Evolutionary conservation across 257 asterid genomes (phyloP), one percentile per base, ranked within the genome.

Genomic region (Nicotiana tomentosiformis): DNA sequence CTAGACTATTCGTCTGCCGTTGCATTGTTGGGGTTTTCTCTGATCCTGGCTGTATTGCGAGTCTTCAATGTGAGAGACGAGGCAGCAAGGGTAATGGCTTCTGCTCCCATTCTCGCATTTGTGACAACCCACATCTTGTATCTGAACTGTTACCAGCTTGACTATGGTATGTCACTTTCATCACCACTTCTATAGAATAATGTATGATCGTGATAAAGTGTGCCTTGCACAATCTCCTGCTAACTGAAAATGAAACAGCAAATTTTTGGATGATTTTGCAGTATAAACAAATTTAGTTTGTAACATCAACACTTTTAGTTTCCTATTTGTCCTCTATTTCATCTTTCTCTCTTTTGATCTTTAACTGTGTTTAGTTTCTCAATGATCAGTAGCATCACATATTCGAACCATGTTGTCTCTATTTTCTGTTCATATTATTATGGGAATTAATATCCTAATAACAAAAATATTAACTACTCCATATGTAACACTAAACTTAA

Each of bases 41-140:
- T 93, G 70, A 85, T 93, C 82, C 85, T 93, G 85, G 93, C 97
- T 39, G 87, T 91, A 81, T 81, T 94, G 65, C 90, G 98, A 82
- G 90, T 87, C 80, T 92, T 92, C 90, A 87, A 29, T 55, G 90
- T 94, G 80, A 89, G 77, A 61, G 84, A 87, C 33, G 98, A 94
- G 87, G 98, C 98, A 81, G 89, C 91, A 37, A 89, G 98, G 91
- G 95, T 94, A 89, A 93, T 94, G 97, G 90, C 93, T 84, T 90
- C 97, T 43, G 97, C 98, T 80, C 98, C 97, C 15, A 61, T 94
- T 76, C 61, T 94, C 53, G 97, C 97, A 64, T 91, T 93, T 53
- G 80, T 92, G 84, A 86, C 91, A 14, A 94, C 97, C 77, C 98
- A 94, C 83, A 90, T 94, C 86, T 85, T 95, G 89, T 95, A 89